These are phyloP conservation scores for Diaporthe ampelina DNA, from an alignment of 2,329 filamentous ascomycete species.

Conservation along the genomic window DNA sequence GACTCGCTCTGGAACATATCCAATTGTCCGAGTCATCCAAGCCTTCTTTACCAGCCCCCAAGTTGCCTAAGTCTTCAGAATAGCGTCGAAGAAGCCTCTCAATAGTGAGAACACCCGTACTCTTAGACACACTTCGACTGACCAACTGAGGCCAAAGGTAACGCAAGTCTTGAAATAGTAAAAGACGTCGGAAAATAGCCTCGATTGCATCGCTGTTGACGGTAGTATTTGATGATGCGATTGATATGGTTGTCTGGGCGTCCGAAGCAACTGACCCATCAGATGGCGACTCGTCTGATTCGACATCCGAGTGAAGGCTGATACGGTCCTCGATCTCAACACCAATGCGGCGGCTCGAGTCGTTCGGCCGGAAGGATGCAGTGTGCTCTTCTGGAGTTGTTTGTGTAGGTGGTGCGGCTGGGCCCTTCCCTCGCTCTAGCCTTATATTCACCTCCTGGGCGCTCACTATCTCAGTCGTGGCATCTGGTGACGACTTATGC, in stretches of 20 bases:
- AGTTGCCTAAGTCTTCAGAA: slow-evolving; percentile 2
- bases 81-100: slow-evolving; percentile 16
- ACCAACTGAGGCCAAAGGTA: slow-evolving; percentile 34
- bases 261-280: not conserved
- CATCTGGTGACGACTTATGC: no score
- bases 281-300: not conserved
- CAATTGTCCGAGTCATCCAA: not conserved
- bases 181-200: not conserved
- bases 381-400: not conserved
- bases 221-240: slow-evolving; percentile 1
- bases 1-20: not conserved
- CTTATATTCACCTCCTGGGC: no score
- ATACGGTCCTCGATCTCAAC: not conserved
- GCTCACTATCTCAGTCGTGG: no score
- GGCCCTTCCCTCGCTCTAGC: no score
- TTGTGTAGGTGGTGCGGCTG: no score
- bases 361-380: no score
- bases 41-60: not conserved
- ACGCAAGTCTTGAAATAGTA: not conserved
- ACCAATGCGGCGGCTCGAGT: no score
- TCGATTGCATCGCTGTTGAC: slow-evolving; percentile 18
- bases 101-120: not conserved
- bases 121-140: not conserved
- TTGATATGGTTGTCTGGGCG: not conserved
- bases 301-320: not conserved